These are phyloP conservation scores for Plasmodium gallinaceum DNA, from an alignment of 169 alveolate species.

Conservation along the genomic window DNA sequence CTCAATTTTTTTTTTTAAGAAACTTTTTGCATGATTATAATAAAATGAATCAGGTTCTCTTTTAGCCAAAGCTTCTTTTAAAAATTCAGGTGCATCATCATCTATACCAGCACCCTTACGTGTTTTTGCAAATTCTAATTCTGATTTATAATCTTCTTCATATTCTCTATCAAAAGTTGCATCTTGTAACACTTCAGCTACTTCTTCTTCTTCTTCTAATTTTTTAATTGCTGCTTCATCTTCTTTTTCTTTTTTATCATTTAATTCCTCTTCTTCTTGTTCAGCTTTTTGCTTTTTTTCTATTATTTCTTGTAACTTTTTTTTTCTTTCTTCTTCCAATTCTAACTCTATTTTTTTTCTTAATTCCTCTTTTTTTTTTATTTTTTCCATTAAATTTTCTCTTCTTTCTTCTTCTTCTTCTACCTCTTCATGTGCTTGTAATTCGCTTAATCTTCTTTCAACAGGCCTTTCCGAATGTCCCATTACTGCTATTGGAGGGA, in stretches of 20 bases:
- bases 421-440: neutral
- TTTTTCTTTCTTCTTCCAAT: constrained; percentile 15
- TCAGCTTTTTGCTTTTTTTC: constrained; percentile 10
- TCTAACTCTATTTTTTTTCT: constrained; percentile 9
- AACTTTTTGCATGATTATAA: neutral
- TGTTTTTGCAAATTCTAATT: neutral
- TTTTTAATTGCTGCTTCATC: constrained; percentile 39
- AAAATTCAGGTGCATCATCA: neutral
- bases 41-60: constrained; percentile 30
- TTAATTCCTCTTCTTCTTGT: constrained; percentile 36
- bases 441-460: neutral
- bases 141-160: constrained; percentile 12
- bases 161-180: constrained; percentile 19
- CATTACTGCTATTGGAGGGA: neutral
- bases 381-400: neutral
- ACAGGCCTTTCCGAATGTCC: neutral
- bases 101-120: neutral
- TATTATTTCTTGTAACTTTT: neutral
- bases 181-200: constrained; percentile 27
- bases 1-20: neutral
- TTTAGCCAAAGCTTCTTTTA: neutral
- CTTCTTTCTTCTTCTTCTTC: neutral
- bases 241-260: constrained; percentile 7
- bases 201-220: constrained; percentile 42
- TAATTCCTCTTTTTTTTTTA: constrained; percentile 24